Evolutionary conservation across 2,329 filamentous ascomycete species (phyloP).

Genomic region (Monilinia laxa): DNA sequence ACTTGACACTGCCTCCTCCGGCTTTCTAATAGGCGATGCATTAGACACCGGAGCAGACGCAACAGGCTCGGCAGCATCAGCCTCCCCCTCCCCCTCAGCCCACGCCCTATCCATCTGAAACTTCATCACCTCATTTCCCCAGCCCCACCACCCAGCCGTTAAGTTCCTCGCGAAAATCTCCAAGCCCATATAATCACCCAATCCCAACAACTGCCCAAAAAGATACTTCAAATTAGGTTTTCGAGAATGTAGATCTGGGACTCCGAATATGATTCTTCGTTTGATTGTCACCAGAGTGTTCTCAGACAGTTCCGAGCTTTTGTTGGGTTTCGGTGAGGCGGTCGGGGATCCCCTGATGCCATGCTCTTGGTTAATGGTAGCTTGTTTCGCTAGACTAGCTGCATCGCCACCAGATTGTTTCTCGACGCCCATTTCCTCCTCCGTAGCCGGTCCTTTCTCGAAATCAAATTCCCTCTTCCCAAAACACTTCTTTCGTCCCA

Average conservation of each 20-base stretch:
- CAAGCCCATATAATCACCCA: conserved; percentile 54
- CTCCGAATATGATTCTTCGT: conserved; percentile 57
- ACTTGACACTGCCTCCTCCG: background rate
- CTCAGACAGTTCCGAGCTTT: background rate
- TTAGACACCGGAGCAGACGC: background rate
- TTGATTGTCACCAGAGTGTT: background rate
- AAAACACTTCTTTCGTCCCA: conserved; percentile 45
- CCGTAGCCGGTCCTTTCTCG: conserved; percentile 36
- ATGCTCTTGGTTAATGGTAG: background rate
- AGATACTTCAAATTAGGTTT: conserved; percentile 70
- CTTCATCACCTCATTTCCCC: conserved; percentile 71
- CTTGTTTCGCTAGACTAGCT: too few relatives aligned
- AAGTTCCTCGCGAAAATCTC: conserved; percentile 76
- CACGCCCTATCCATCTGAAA: conserved; percentile 62
- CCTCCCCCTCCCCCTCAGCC: conserved; percentile 5
- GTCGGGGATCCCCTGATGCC: background rate
- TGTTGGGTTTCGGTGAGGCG: background rate
- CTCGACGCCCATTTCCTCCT: conserved; percentile 43
- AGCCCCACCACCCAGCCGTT: conserved; percentile 74
- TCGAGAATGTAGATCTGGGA: conserved; percentile 74
- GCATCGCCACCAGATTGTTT: background rate
- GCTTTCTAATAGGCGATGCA: background rate
- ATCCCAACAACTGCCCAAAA: conserved; percentile 55
- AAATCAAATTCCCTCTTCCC: background rate
- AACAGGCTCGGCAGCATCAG: background rate